Percentiles rank a stretch among this genome's conserved stretches.
Conservation (phyloP, 2,329 filamentous ascomycete species). For the Trichoderma cornu-damae region DNA sequence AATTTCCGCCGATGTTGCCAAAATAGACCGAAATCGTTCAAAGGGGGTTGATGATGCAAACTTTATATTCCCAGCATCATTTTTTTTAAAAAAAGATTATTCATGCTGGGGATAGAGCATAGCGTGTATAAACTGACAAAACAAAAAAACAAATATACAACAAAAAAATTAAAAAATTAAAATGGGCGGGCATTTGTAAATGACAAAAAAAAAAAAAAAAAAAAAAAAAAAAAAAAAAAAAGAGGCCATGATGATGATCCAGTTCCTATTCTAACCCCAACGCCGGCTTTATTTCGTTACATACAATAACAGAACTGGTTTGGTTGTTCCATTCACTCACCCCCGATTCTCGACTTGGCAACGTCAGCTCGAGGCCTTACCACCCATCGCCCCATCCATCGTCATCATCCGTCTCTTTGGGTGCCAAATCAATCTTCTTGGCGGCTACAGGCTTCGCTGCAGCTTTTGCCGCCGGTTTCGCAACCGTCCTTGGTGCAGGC, state of each 20-base stretch:
- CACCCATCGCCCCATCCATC: constrained; percentile 64
- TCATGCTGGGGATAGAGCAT: too few relatives aligned
- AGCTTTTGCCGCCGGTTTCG: constrained; percentile 40
- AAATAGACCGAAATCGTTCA: too few relatives aligned
- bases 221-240: neutral
- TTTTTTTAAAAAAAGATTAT: too few relatives aligned
- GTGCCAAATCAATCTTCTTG: constrained; percentile 67
- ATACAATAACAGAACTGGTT: neutral
- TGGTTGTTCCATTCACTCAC: too few relatives aligned
- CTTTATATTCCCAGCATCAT: too few relatives aligned
- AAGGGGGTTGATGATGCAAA: too few relatives aligned
- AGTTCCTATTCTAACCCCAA: constrained; percentile 7
- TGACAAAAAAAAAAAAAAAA: neutral
- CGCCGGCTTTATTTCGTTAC: constrained; percentile 10
- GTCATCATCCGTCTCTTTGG: constrained; percentile 54
- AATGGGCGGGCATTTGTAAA: neutral
- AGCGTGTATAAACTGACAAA: too few relatives aligned
- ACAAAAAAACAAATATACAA: too few relatives aligned
- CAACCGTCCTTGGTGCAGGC: constrained; percentile 32
- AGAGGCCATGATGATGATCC: neutral
- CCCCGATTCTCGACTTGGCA: too few relatives aligned
- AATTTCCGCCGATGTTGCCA: neutral
- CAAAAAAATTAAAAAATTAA: too few relatives aligned
- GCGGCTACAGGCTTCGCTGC: constrained; percentile 39
- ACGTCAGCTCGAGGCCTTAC: too few relatives aligned